These are phyloP conservation scores for Penicillium sp. DNA, from an alignment of 2,329 filamentous ascomycete species.

Conservation along the genomic window DNA sequence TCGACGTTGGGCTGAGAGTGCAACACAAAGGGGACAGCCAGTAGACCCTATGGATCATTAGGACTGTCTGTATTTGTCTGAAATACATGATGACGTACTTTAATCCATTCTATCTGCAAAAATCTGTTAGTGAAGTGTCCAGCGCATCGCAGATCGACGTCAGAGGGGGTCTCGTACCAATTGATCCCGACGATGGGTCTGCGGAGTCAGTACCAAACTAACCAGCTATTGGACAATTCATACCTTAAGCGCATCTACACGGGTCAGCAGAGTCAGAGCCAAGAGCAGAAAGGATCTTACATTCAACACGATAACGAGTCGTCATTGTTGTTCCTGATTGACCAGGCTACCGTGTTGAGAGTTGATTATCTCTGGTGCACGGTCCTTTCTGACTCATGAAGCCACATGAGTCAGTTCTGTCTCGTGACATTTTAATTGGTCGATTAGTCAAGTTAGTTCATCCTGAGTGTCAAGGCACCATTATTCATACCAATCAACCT, in stretches of 20 bases:
- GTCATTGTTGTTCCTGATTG: slow-evolving; percentile 38
- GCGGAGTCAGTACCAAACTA: slow-evolving; percentile 36
- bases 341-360: not conserved
- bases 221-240: slow-evolving; percentile 17
- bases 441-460: not conserved
- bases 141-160: not conserved
- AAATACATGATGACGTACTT: slow-evolving; percentile 47
- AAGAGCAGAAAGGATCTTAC: slow-evolving; percentile 47
- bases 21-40: slow-evolving; percentile 94
- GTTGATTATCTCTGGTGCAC: not conserved
- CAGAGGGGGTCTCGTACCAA: slow-evolving; percentile 53
- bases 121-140: slow-evolving; percentile 5
- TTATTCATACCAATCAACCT: not conserved
- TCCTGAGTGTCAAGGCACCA: not conserved
- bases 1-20: slow-evolving; percentile 91
- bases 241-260: slow-evolving; percentile 64
- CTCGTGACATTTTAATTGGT: not conserved
- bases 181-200: slow-evolving; percentile 85
- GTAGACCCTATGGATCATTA: slow-evolving; percentile 55
- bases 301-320: slow-evolving; percentile 63
- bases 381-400: slow-evolving; percentile 1
- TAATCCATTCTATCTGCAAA: slow-evolving; percentile 81
- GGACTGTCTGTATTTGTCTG: not conserved
- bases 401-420: not conserved
- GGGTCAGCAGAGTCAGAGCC: slow-evolving; percentile 12